Conservation (phyloP, 2,329 filamentous ascomycete species). For the Paraconiothyrium brasiliense region DNA sequence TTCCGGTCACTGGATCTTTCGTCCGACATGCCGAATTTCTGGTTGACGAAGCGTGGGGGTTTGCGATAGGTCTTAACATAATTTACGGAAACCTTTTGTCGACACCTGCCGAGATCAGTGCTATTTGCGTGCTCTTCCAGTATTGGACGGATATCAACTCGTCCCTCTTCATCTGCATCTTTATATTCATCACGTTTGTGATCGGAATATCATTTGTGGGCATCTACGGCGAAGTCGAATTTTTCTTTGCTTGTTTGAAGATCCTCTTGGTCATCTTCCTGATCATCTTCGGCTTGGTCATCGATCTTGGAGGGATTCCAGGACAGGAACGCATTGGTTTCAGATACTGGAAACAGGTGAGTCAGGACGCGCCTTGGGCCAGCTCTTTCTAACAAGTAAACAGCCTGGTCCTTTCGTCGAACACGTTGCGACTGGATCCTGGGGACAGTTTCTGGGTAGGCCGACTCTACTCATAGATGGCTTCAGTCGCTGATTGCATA, state of each 20-base stretch:
- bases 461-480: too few relatives aligned
- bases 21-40: constrained; percentile 61
- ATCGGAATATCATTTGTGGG: constrained; percentile 43
- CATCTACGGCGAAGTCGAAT: constrained; percentile 56
- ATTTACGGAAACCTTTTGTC: constrained; percentile 65
- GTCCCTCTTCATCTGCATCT: constrained; percentile 44
- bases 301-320: constrained; percentile 41
- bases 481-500: not conserved
- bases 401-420: constrained; percentile 64
- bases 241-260: constrained; percentile 60
- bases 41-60: constrained; percentile 59
- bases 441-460: constrained; percentile 65
- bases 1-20: constrained; percentile 62
- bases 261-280: constrained; percentile 43
- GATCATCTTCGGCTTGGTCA: constrained; percentile 39
- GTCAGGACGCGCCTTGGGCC: too few relatives aligned
- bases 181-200: constrained; percentile 43
- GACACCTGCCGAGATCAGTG: constrained; percentile 43
- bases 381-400: too few relatives aligned
- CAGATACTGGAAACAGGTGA: constrained; percentile 66
- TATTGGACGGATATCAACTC: constrained; percentile 45
- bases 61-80: constrained; percentile 62
- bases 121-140: constrained; percentile 37
- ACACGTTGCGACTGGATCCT: constrained; percentile 60
- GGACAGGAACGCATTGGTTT: constrained; percentile 61